These are phyloP conservation scores for Ambrosia artemisiifolia DNA, from an alignment of 129 eudicot species.

Conservation along the genomic window DNA sequence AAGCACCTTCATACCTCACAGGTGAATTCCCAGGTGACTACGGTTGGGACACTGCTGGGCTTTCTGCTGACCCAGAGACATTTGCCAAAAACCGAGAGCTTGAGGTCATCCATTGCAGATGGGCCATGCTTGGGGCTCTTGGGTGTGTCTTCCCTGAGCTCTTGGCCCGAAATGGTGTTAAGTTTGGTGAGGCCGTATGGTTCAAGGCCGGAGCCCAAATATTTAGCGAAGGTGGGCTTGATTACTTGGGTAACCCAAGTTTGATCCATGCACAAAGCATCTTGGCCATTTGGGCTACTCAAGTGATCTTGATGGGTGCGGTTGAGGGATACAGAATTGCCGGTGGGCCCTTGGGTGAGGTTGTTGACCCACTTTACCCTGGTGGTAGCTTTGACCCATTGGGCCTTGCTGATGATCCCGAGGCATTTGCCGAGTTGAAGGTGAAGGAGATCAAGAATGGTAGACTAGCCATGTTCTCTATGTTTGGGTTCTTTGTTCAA, in stretches of 20 bases:
- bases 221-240: constrained; percentile 77
- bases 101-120: constrained; percentile 41
- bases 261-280: constrained; percentile 70
- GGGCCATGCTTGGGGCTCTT: constrained; percentile 58
- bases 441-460: constrained; percentile 68
- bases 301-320: constrained; percentile 69
- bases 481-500: constrained; percentile 33
- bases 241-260: constrained; percentile 68
- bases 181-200: constrained; percentile 74
- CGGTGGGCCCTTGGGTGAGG: constrained; percentile 73
- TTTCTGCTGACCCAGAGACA: constrained; percentile 71
- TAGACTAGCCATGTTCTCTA: constrained; percentile 57
- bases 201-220: constrained; percentile 79
- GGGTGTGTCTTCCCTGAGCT: constrained; percentile 79
- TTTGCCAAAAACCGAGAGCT: constrained; percentile 77
- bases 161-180: constrained; percentile 68
- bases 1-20: constrained; percentile 69
- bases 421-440: constrained; percentile 69
- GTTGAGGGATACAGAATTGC: constrained; percentile 74
- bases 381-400: constrained; percentile 73
- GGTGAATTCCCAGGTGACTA: constrained; percentile 78
- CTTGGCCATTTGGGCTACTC: constrained; percentile 73
- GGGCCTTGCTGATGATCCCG: constrained; percentile 71
- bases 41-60: constrained; percentile 76
- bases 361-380: constrained; percentile 65